Base-by-base conservation (phyloP, 2,329 filamentous ascomycete species). In the Nothopassalora personata region DNA sequence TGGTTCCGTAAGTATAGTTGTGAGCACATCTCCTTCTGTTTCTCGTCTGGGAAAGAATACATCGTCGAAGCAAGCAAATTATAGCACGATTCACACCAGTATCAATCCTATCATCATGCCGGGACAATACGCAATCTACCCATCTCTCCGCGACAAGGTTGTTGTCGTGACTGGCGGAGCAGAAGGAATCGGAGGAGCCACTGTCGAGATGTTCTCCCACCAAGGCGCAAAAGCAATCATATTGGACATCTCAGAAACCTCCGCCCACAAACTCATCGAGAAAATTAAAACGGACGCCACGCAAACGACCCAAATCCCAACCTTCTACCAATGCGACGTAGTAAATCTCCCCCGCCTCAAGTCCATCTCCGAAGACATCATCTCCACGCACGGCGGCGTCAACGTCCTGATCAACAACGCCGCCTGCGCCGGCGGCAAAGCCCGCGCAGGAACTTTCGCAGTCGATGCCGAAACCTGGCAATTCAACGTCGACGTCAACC, bases 141-240 rank as follows among this genome's bases (percentile, higher is more conserved):
- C 70, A 2, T 70, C 67, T 45, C 74, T 86, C 34, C 73, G 73
- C 7, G 77, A 74, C 64, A 86, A 85, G 69, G 83, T 80, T 0
- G 81, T 88, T 53, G 67, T 87, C 59, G 82, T 88, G 64, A 88
- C 86, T 0, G 86, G 86, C 49, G 85, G 83, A 30, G 83, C 85
- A 23, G 83, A 82, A 57, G 85, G 85, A 5, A 88, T 88, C 64
- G 85, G 84, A 53, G 81, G 79, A 51, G 82, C 80, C 27, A 85
- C 86, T 53, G 81, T 80, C 1, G 74, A 78, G 56, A 80, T 81
- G 53, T 86, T 86, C 70, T 78, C 79, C 15, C 70, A 76, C 30
- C 84, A 87, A 74, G 84, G 84, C 48, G 79, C 79, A 57, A 80
- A 79, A 65, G 83, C 87, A 46, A 70, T 86, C 54, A 79, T 87